These are phyloP conservation scores for Flaveria brownii DNA, from an alignment of 129 eudicot genomes.

Conservation along the genomic window DNA sequence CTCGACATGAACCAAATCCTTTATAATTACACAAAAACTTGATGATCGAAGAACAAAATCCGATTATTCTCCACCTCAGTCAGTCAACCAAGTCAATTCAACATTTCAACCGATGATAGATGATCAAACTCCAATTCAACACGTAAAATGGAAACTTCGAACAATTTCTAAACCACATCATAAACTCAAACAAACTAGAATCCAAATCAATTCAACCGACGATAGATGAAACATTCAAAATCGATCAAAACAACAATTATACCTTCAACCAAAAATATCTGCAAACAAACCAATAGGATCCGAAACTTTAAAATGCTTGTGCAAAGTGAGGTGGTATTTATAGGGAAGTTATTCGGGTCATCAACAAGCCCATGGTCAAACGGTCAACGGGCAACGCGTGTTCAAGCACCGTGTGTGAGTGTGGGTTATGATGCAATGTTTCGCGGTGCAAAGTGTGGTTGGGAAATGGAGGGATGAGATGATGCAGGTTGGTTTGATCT, in stretches of 20 bases:
- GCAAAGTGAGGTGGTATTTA: constrained; percentile 17
- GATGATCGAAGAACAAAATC: constrained; percentile 10
- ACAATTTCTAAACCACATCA: background rate
- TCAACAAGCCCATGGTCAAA: constrained; percentile 8
- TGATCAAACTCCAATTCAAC: background rate
- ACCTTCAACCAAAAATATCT: constrained; percentile 24
- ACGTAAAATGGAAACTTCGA: background rate
- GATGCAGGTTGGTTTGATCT: background rate
- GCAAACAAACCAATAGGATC: background rate
- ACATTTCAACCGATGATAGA: background rate
- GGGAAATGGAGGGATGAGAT: constrained; percentile 12
- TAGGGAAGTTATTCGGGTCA: background rate
- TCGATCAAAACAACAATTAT: constrained; percentile 11
- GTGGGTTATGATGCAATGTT: constrained; percentile 13
- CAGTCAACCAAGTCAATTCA: constrained; percentile 6
- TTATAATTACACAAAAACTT: background rate
- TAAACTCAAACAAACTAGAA: background rate
- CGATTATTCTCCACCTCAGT: constrained; percentile 1
- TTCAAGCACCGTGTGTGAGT: background rate
- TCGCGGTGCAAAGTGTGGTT: constrained; percentile 4
- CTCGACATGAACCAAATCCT: constrained; percentile 1
- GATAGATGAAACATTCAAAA: background rate
- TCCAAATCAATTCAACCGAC: constrained; percentile 11
- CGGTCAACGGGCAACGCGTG: constrained; percentile 21
- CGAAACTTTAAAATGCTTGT: background rate